These are phyloP conservation scores for Emericellopsis terricola DNA, from an alignment of 495 filamentous ascomycete genomes.

Conservation along the genomic window DNA sequence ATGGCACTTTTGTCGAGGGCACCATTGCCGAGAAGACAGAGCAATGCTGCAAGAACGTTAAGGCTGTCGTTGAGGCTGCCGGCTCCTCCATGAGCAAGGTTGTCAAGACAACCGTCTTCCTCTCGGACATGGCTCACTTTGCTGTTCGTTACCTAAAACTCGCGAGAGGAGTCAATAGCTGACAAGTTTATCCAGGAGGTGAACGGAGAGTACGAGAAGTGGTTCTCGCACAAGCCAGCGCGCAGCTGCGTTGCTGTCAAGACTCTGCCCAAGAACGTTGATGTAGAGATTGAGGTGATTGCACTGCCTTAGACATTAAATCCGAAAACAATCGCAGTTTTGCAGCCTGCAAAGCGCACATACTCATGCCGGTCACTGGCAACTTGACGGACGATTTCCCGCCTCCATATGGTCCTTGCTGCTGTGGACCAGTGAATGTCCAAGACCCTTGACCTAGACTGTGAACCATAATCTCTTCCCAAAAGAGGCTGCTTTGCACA, in stretches of 20 bases:
- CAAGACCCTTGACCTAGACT: too few relatives aligned
- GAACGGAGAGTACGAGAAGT: conserved; percentile 78
- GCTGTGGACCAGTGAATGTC: too few relatives aligned
- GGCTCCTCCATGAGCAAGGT: conserved; percentile 56
- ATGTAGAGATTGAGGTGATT: conserved; percentile 86
- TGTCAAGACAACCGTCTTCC: conserved; percentile 70
- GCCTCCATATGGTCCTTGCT: too few relatives aligned
- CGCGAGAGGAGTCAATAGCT: too few relatives aligned
- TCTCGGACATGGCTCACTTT: conserved; percentile 75
- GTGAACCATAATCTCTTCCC: too few relatives aligned
- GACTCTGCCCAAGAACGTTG: conserved; percentile 76
- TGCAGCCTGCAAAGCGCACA: too few relatives aligned
- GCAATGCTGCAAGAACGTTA: conserved; percentile 58
- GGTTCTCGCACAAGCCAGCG: conserved; percentile 76
- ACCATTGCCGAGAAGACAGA: conserved; percentile 61
- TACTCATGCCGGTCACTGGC: too few relatives aligned
- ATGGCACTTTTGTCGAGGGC: conserved; percentile 57
- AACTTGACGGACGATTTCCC: too few relatives aligned
- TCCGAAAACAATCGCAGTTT: too few relatives aligned
- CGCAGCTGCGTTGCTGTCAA: conserved; percentile 84
- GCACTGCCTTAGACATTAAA: conserved; percentile 40
- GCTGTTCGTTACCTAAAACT: conserved; percentile 8
- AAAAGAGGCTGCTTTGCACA: too few relatives aligned
- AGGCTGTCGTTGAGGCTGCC: conserved; percentile 59
- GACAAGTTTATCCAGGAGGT: conserved; percentile 32